Evolutionary conservation across 495 filamentous ascomycete genomes (phyloP), one percentile per base, ranked within the genome.

Genomic region (Oidiodendron maius): DNA sequence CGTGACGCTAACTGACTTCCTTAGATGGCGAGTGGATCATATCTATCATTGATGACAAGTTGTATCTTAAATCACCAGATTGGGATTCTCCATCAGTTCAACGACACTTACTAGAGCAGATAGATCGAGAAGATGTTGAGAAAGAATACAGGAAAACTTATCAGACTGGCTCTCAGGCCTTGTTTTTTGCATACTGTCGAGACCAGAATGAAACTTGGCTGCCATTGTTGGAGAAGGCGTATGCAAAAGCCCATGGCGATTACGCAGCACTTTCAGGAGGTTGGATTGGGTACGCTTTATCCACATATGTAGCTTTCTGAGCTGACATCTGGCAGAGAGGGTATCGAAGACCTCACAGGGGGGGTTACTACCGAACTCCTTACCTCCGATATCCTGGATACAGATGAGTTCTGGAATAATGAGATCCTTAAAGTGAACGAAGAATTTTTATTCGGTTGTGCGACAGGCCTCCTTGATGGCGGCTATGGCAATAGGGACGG

Each of bases 161-260:
- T 63, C 89, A 94, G 62, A 84, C 77, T 23, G 70, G 68, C 34
- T 90, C 84, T 4, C 74, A 81, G 17, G 86, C 90, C 0, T 61
- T 97, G 4, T 90, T 87, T 55, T 95, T 94, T 68, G 88, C 89
- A 1, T 86, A 89, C 56, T 95, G 90, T 63, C 77, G 80, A 54
- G 80, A 90, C 58, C 73, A 80, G 20, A 91, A 94, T 59, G 91
- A 97, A 68, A 97, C 89, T 0, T 97, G 91, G 91, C 70, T 97
- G 21, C 91, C 91, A 1, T 67, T 97, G 39, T 76, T 97, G 3
- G 91, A 97, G 60, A 97, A 97, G 64, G 91, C 91, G 0, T 97
- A 93, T 65, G 91, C 91, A 38, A 97, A 97, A 63, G 90, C 89
- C 10, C 91, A 97, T 57, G 89, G 89, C 3, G 57, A 59, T 40